Evolutionary conservation across 441 rosid genomes (phyloP), one percentile per base, ranked within the genome.

Genomic region (Hura crepitans): DNA sequence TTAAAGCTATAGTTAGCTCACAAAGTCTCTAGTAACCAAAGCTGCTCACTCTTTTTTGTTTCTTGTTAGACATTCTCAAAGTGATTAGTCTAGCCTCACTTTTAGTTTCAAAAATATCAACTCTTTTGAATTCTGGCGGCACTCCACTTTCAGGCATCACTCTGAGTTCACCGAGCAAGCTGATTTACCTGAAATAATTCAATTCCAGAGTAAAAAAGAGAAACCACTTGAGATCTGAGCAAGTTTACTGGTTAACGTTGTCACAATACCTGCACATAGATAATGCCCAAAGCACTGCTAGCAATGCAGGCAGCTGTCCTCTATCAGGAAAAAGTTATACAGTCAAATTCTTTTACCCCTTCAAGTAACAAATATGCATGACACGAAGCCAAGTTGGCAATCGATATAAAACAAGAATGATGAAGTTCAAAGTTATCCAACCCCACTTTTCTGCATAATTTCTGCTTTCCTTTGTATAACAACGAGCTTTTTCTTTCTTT

Each of bases 221-320:
- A 51, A 49, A 17, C 28, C 31, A n/a, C 11, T 2, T 23, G 33
- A 65, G 27, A 46, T 4, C 20, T 8, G 22, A 64, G 28, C 15
- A 28, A 28, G 27, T 30, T 14, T 6, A 25, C 53, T 63, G 23
- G 51, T 45, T 37, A 46, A 56, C 37, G 15, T 43, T 7, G 33
- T n/a, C n/a, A n/a, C n/a, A n/a, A n/a, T 81, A 92, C 97, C 99
- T 94, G 99, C 69, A 94, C 85, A 72, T 94, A 97, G 76, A 85
- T 68, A 67, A 90, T 83, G 78, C 99, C 90, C 57, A 90, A 74
- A 57, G 90, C 45, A 37, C 92, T 92, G 84, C 99, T 90, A 62
- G 97, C 85, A 79, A 94, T 77, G 97, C 79, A 92, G 81, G 97
- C 97, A 94, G 74, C 92, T 90, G 54, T 94, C 99, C 50, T 90